Evolutionary conservation across 495 filamentous ascomycete genomes (phyloP), one percentile per base, ranked within the genome.

Genomic region (Talaromyces liani): DNA sequence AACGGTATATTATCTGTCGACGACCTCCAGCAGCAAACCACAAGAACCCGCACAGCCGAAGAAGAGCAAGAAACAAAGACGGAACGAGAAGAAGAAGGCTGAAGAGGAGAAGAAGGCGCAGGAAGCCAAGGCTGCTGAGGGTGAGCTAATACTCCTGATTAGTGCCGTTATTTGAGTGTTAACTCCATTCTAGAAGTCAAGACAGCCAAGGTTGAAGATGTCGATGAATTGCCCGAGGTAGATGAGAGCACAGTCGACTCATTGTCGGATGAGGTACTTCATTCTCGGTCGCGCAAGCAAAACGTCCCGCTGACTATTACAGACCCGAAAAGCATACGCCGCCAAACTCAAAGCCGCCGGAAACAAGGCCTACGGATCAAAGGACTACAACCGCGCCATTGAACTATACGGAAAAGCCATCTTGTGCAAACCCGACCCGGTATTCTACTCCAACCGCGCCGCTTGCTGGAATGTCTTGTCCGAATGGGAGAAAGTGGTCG

Each of bases 371-470:
- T 99, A 97, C 72, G 91, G 91, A 33, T 82, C 82, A 53, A 97
- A 97, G 78, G 90, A 96, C 67, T 97, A 96, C 73, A 84, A 88
- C 70, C 84, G 84, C 65, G 94, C 94, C 58, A 99, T 98, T 69
- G 88, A 92, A 0, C 83, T 99, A 39, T 99, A 99, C 74, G 88
- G 91, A 60, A 90, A 94, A 78, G 94, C 94, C 27, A 94, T 99
- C 67, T 75, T 98, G 34, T 99, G 94, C 88, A 96, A 91, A 79
- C 88, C 92, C 41, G 95, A 99, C 71, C 91, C 94, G 3, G 91
- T 99, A 70, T 99, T 91, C 83, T 99, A 95, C 83, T 98, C 93
- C 54, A 99, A 99, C 79, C 87, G 94, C 51, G 95, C 95, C 56
- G 94, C 94, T 58, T 99, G 94, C 81, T 96, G 91, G 80, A 98